These are phyloP conservation scores for Colletotrichum destructivum DNA, from an alignment of 2,329 filamentous ascomycete species.

Conservation along the genomic window DNA sequence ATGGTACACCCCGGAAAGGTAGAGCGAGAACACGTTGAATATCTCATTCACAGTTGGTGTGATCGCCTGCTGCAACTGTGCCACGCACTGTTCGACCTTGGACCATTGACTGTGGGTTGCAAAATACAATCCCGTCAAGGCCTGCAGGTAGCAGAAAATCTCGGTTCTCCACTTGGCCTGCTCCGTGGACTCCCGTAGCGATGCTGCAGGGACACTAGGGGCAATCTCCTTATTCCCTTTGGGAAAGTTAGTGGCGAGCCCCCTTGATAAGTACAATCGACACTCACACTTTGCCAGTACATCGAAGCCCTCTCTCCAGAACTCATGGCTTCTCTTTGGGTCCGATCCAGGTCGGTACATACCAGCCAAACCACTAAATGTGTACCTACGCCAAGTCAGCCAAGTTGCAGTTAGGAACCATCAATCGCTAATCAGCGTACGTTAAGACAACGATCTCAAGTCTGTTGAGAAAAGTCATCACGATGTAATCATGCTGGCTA, in stretches of 20 bases:
- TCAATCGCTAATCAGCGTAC: conserved; percentile 56
- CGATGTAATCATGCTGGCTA: conserved; percentile 67
- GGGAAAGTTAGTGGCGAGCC: conserved; percentile 3
- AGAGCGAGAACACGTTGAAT: conserved; percentile 72
- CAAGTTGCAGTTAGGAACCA: too few species aligned
- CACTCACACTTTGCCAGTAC: conserved; percentile 64
- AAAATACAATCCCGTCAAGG: conserved; percentile 79
- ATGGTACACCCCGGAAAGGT: conserved; percentile 81
- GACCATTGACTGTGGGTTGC: conserved; percentile 81
- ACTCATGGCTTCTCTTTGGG: conserved; percentile 49
- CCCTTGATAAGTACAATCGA: background rate
- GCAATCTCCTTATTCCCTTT: conserved; percentile 45
- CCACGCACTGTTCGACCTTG: conserved; percentile 71
- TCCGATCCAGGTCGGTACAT: conserved; percentile 55
- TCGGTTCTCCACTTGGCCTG: conserved; percentile 76
- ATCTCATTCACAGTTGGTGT: conserved; percentile 41
- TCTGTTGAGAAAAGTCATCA: conserved; percentile 73
- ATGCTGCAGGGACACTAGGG: conserved; percentile 61
- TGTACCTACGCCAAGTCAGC: conserved; percentile 60
- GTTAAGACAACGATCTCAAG: conserved; percentile 70
- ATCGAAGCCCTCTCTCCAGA: conserved; percentile 60
- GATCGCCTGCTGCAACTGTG: conserved; percentile 61
- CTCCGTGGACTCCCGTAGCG: conserved; percentile 70
- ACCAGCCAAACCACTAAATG: conserved; percentile 67
- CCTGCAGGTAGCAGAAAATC: conserved; percentile 77